Conservation (phyloP, 495 filamentous ascomycete species). For the Penicillium roqueforti region DNA sequence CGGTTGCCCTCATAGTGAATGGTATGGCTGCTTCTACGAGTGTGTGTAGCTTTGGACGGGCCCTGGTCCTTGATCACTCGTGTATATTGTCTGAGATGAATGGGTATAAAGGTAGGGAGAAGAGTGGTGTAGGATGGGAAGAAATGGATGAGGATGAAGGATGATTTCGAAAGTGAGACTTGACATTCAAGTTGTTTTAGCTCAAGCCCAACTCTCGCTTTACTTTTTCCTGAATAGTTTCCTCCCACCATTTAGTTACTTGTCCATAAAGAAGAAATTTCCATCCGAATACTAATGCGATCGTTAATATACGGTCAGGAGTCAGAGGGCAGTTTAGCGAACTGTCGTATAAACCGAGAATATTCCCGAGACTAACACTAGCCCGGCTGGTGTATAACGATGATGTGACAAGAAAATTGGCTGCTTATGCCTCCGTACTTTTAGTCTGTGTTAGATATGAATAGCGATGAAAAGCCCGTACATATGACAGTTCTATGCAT, state of each 20-base stretch:
- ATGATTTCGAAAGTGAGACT: background rate
- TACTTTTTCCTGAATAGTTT: background rate
- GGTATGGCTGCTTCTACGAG: background rate
- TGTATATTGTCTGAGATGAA: background rate
- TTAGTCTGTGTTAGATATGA: too few species aligned
- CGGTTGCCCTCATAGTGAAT: constrained; percentile 1
- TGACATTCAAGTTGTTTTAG: background rate
- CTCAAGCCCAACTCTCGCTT: background rate
- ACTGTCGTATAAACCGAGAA: too few species aligned
- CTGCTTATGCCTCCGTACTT: too few species aligned
- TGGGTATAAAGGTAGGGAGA: background rate
- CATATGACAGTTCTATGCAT: too few species aligned
- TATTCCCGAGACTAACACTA: too few species aligned
- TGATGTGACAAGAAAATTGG: too few species aligned
- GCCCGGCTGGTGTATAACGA: too few species aligned
- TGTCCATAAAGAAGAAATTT: background rate
- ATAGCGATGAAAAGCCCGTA: too few species aligned
- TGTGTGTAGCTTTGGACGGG: background rate
- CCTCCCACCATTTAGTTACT: background rate
- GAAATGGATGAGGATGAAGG: background rate
- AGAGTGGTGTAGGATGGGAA: background rate
- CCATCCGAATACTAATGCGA: background rate
- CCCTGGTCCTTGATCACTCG: background rate
- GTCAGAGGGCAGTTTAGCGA: background rate
- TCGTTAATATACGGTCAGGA: background rate